Evolutionary conservation across 2,329 filamentous ascomycete genomes (phyloP), one percentile per base, ranked within the genome.

Genomic region (Pestalotiopsis sp.): DNA sequence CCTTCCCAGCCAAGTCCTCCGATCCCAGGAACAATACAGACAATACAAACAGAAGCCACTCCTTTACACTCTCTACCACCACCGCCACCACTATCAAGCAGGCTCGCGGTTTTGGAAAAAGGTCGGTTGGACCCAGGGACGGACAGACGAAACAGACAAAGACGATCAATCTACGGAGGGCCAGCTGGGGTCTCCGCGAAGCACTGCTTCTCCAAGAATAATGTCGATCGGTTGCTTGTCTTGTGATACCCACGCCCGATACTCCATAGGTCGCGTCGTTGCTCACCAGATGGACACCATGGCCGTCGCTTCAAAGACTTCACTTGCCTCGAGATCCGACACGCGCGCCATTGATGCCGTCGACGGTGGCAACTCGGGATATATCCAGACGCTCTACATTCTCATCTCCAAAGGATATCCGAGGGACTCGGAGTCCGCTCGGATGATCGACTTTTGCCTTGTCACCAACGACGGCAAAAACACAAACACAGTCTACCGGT

Each of bases 331-430:
- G 38, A 40, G 31, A 36, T 20, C 59, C 13, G 31, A 36, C 36
- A 14, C 59, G 17, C n/a, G 25, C 31, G n/a, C 12, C 59, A n/a
- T 20, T 61, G 59, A n/a, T 17, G 17, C 27, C 38, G 59, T 14
- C 25, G 36, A 20, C 27, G 38, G 17, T 40, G 59, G 11, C 27
- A 36, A 40, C 27, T 36, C 59, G 9, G 59, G 31, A 23, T 45
- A 59, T 23, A 68, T 66, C 49, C 73, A 74, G 31, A 73, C 74
- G 60, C 71, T 78, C 56, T 77, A 73, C 73, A 78, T 78, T 20
- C 68, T 78, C 66, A 75, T 78, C 62, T 78, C 77, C 69, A 75
- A 71, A 40, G 77, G 77, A 25, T 70, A 74, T 20, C 77, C 76
- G 40, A 71, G 70, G 68, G 77, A 78, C 66, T 73, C 75, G 62